Evolutionary conservation across 371 early-diverging fungal genomes (phyloP), one percentile per base, ranked within the genome.

Genomic region (Amoeboaphelidium occidentale): DNA sequence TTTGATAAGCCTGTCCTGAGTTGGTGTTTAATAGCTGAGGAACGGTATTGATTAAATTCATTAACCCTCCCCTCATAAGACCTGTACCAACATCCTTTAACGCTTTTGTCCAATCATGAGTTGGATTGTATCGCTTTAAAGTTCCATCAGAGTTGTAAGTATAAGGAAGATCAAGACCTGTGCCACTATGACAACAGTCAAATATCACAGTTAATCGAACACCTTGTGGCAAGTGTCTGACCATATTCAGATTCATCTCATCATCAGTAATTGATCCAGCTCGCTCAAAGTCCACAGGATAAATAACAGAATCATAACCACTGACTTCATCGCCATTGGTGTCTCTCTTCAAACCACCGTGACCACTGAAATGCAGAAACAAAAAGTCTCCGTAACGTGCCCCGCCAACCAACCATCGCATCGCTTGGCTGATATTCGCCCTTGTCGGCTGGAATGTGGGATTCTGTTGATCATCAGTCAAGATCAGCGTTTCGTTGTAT

Each of bases 361-460:
- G 92, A 4, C 92, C 93, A 53, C 78, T 79, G 61, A 68, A 94
- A 50, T 74, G 74, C 51, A 74, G 56, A 52, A 74, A 75, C 43
- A 72, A 79, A 55, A 79, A 77, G 58, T 92, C 92, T 55, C 85
- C 78, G n/a, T 77, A 70, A 32, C 58, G 50, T 14, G 84, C 83
- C 49, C 73, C 86, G n/a, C 60, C 55, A 2, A 87, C 84, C 44
- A 96, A 68, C 92, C 92, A 92, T 49, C 72, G 63, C 80, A 92
- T 84, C 0, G 73, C 90, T 43, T 65, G 61, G 23, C 86, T 50
- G 27, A 94, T 88, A 56, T 91, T 94, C 13, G 57, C 66, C 25
- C 69, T 65, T 0, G 84, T 88, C 1, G 96, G 96, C 44, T 41
- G 43, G 14, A 39, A 41, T n/a, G 57, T 28, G 27, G 62, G 58